Percentiles rank a stretch among this genome's conserved stretches.
phyloP scores from a whole-genome alignment of 2,329 filamentous ascomycete species.

The Colletotrichum plurivorum region DNA sequence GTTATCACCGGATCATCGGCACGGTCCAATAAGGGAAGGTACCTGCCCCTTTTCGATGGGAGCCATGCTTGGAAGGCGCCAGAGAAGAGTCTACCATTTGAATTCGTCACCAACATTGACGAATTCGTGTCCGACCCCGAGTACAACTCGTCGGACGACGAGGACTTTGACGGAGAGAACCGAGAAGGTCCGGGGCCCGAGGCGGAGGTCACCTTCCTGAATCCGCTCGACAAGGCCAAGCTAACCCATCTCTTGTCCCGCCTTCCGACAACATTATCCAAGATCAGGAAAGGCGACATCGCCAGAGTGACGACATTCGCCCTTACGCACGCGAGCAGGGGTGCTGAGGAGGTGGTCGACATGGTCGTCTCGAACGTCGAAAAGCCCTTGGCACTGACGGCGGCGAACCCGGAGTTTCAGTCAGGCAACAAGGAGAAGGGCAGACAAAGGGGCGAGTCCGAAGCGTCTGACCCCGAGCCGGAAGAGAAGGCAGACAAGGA shows the following conservation, averaged over 20 bases:
- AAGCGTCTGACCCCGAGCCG: constrained; percentile 52
- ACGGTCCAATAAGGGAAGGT: constrained; percentile 63
- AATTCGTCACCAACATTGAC: constrained; percentile 82
- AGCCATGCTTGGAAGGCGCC: constrained; percentile 84
- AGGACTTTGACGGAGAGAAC: constrained; percentile 76
- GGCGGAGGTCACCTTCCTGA: constrained; percentile 76
- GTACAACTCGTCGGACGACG: constrained; percentile 89
- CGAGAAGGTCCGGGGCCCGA: constrained; percentile 62
- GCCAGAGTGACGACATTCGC: constrained; percentile 90
- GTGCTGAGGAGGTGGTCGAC: constrained; percentile 92
- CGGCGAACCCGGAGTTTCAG: constrained; percentile 67
- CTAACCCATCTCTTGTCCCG: constrained; percentile 87
- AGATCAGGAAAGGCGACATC: constrained; percentile 86
- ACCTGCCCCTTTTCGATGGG: constrained; percentile 80
- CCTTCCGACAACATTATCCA: constrained; percentile 81
- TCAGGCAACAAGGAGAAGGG: constrained; percentile 41
- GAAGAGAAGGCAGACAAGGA: constrained; percentile 61
- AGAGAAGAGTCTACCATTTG: constrained; percentile 80
- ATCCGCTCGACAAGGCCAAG: constrained; percentile 87
- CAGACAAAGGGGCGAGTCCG: constrained; percentile 52
- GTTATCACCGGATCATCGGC: constrained; percentile 77
- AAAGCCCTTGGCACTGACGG: constrained; percentile 80
- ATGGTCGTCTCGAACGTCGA: constrained; percentile 88
- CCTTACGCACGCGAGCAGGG: constrained; percentile 86
- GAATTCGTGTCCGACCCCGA: constrained; percentile 88